A percentile compares a stretch with the other conserved stretches of the same genome.
phyloP scores from a whole-genome alignment of 495 filamentous ascomycete genomes.

The Penicillium crystallinum region DNA sequence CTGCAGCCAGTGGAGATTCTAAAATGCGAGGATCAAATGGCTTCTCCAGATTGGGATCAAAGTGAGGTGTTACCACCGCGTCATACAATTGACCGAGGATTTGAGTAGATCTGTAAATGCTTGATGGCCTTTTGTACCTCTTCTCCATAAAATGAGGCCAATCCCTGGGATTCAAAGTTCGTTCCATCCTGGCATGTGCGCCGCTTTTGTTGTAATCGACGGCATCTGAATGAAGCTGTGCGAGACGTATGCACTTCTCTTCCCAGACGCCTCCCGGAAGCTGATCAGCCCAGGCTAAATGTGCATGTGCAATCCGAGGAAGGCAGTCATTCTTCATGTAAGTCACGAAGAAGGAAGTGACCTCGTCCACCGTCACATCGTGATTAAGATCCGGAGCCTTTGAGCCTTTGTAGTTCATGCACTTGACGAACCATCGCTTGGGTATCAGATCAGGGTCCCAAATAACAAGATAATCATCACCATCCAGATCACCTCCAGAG shows the following conservation, averaged over 20 bases:
- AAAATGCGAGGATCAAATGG: conserved; percentile 79
- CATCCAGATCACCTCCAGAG: conserved; percentile 92
- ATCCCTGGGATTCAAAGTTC: conserved; percentile 48
- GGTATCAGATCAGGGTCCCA: conserved; percentile 83
- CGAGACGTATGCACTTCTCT: conserved; percentile 68
- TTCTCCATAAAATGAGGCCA: conserved; percentile 97
- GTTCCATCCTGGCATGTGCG: conserved; percentile 60
- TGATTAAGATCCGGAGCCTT: conserved; percentile 46
- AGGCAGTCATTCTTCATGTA: conserved; percentile 93
- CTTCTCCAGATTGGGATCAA: conserved; percentile 60
- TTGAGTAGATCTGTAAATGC: conserved; percentile 60
- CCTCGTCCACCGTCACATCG: conserved; percentile 60
- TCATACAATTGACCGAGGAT: conserved; percentile 85
- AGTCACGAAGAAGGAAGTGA: conserved; percentile 79
- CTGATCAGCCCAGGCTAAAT: conserved; percentile 72
- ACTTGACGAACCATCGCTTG: conserved; percentile 56
- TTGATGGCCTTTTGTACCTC: conserved; percentile 39
- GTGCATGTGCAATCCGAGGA: conserved; percentile 72
- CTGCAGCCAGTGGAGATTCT: conserved; percentile 44
- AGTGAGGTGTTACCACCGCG: conserved; percentile 59
- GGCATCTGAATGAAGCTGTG: conserved; percentile 78
- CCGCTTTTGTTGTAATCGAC: conserved; percentile 96
- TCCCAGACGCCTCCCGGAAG: conserved; percentile 59
- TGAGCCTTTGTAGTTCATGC: conserved; percentile 67
- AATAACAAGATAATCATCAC: conserved; percentile 91